Base-by-base conservation (phyloP, 192 early-diverging fungal genomes). In the Gaertneriomyces semiglobifer region DNA sequence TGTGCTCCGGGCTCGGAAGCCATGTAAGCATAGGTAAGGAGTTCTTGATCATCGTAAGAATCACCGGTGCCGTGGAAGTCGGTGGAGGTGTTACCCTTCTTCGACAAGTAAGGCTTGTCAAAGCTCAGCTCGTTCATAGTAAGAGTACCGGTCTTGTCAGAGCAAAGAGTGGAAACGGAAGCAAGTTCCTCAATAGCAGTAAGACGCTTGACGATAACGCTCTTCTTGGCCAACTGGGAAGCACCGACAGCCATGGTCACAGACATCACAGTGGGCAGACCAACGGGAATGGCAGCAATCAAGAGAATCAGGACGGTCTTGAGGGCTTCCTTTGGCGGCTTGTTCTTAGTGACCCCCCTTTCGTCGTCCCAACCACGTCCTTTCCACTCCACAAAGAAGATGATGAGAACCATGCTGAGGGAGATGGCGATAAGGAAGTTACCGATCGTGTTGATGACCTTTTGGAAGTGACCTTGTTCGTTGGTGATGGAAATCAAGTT, bases 381-480 rank as follows among this genome's bases (percentile, higher is more conserved):
- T 53, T 89, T 73, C 58, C 90, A 75, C 9, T 59, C 19, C 70
- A 88, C 88, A 55, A 92, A 65, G 68, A 93, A 85, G 68, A 95
- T 88, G 62, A 97, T 88, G 38, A 88, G 10, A 44, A 76, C 79
- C 74, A 81, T 79, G 60, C 72, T 65, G 16, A 74, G 14, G 46
- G 69, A 92, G 70, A 94, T 89, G 64, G 88, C 77, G 48, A 97
- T 88, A 47, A 97, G 79, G 66, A 95, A 94, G 80, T 95, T 93
- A 19, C 95, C 95, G 65, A 97, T 95, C 58, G 83, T 77, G 74
- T 89, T 91, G 82, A 95, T 89, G 56, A 95, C 84, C 79, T 95
- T 97, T 72, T 97, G 95, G 82, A 97, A 97, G 76, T 97, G 95
- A 59, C 95, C 95, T 76, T 90, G 84, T 72, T 97, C 95, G 58